Evolutionary conservation across 768 basidiomycete genomes (phyloP).

Genomic region (Auriscalpium microsporum): DNA sequence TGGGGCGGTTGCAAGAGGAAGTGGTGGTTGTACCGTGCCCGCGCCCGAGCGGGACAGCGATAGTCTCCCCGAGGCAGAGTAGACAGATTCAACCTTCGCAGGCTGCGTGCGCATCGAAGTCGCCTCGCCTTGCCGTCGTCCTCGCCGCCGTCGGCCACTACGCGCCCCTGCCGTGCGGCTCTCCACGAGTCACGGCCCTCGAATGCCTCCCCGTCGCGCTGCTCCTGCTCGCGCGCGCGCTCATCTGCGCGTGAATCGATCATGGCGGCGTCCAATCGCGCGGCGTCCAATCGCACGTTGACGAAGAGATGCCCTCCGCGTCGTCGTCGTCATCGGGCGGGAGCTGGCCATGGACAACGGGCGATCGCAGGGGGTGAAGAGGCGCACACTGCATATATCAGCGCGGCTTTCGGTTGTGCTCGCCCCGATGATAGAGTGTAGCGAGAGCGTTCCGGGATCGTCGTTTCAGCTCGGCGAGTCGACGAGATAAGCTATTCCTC

Average conservation of each 20-base stretch:
- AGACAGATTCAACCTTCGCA: no score
- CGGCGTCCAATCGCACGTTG: constrained; percentile 63
- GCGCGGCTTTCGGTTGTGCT: no score
- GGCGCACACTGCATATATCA: constrained; percentile 17
- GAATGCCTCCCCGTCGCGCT: constrained; percentile 34
- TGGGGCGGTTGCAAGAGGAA: no score
- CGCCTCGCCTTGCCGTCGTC: no score
- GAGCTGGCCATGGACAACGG: constrained; percentile 44
- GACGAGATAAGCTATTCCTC: constrained; percentile 16
- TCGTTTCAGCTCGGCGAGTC: constrained; percentile 30
- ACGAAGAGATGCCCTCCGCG: constrained; percentile 19
- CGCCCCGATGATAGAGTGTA: constrained; percentile 62
- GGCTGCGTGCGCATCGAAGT: no score
- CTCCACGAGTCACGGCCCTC: constrained; percentile 56
- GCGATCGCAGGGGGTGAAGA: constrained; percentile 53
- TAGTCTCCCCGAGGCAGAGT: no score
- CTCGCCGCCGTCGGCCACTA: no score
- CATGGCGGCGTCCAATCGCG: constrained; percentile 48
- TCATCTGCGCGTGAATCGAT: constrained; percentile 38
- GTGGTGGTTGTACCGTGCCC: no score
- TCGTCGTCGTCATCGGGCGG: constrained; percentile 45
- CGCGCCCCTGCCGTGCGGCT: no score
- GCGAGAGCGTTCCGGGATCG: constrained; percentile 55
- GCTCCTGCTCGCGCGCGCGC: constrained; percentile 33
- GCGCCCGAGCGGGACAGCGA: no score